A percentile compares a stretch with the other conserved stretches of the same genome.
phyloP scores from a whole-genome alignment of 2,329 filamentous ascomycete genomes.

The Seiridium unicorne region DNA sequence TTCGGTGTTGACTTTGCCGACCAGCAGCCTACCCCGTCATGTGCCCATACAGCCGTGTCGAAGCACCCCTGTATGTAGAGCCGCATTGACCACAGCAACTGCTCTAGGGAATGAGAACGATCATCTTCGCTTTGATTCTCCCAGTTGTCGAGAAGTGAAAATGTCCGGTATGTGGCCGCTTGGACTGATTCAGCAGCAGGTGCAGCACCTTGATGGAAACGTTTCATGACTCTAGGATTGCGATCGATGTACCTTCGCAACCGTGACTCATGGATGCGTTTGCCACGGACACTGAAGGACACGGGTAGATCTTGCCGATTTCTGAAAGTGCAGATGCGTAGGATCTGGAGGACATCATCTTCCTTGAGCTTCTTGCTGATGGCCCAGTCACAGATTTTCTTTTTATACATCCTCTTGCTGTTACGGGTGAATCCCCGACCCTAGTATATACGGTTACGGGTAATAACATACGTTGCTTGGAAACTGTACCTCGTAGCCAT shows the following conservation, averaged over 20 bases:
- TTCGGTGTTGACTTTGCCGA: not conserved
- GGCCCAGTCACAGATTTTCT: not conserved
- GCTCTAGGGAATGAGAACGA: not conserved
- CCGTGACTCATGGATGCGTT: not conserved
- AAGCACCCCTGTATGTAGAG: not conserved
- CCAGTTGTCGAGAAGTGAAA: not conserved
- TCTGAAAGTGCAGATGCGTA: not conserved
- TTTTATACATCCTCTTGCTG: conserved; percentile 1
- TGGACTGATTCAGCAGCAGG: not conserved
- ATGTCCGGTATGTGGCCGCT: not conserved
- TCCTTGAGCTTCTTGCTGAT: conserved; percentile 1
- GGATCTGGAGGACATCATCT: conserved; percentile 2
- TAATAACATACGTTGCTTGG: not conserved
- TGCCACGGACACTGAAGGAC: not conserved
- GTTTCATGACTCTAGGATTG: not conserved
- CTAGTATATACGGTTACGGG: not conserved
- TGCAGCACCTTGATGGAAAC: not conserved
- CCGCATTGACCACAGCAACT: not conserved
- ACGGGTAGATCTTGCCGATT: not conserved
- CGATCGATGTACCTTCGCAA: not conserved
- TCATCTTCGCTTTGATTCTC: not conserved
- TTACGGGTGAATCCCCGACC: not conserved
- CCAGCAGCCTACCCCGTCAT: not conserved
- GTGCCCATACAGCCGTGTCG: not conserved
- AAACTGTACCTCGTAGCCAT: not conserved